phyloP scores from a whole-genome alignment of 306 rosid species.

The Herpetospermum pedunculosum region DNA sequence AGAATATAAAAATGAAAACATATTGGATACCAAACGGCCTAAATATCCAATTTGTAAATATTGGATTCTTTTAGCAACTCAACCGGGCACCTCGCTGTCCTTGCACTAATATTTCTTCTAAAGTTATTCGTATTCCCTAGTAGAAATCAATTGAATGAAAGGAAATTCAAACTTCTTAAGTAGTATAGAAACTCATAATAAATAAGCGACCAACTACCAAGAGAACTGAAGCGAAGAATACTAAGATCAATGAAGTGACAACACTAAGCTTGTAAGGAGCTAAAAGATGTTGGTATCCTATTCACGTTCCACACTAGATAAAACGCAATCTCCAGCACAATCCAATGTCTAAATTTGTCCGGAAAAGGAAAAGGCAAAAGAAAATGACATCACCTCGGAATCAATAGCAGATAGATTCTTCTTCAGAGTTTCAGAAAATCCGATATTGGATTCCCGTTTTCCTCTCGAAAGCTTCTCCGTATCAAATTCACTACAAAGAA shows the following conservation, averaged over 20 bases:
- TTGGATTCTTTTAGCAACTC: background rate
- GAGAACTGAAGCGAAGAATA: background rate
- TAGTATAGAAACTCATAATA: background rate
- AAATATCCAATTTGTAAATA: background rate
- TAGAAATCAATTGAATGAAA: background rate
- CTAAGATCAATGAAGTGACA: background rate
- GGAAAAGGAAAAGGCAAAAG: background rate
- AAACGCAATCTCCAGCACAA: background rate
- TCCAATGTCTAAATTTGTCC: background rate
- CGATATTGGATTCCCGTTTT: constrained; percentile 17
- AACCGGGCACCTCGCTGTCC: background rate
- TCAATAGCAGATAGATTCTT: constrained; percentile 63
- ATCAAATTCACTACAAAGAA: constrained; percentile 35
- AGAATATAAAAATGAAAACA: background rate
- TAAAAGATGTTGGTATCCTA: background rate
- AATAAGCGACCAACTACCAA: background rate
- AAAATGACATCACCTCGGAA: constrained; percentile 49
- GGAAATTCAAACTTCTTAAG: background rate
- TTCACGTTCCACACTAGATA: background rate
- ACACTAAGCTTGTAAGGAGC: background rate
- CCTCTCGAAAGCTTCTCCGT: constrained; percentile 21
- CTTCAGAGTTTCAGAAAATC: constrained; percentile 27
- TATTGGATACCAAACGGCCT: background rate
- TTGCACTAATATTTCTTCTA: background rate
- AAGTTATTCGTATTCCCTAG: background rate